Base-by-base conservation (phyloP, 78 protist species). In the Dictyostelium citrinum region DNA sequence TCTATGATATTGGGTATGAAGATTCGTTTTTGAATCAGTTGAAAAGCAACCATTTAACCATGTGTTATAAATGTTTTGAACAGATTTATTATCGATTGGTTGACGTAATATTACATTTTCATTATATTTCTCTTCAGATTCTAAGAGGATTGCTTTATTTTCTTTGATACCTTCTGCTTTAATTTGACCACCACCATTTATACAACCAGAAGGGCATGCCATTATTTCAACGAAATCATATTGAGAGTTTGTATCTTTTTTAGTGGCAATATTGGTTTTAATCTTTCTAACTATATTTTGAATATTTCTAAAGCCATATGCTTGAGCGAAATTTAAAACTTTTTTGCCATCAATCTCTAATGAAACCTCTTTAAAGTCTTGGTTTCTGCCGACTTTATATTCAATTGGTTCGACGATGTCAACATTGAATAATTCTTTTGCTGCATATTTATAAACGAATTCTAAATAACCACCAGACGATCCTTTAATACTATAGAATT, bases 271-370 rank as follows among this genome's bases (percentile, higher is more conserved):
- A 8, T 41, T 31, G 17, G 24, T 80, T 79, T 97, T 97, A 35
- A 97, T 31, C 49, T 90, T 85, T 29, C 97, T 93, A 11, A 99
- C 97, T 11, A 98, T 3, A 92, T 96, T 98, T 83, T 97, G 99
- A 71, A 99, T 99, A 90, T 97, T 98, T 33, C 98, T 82, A 82
- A 98, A 98, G 16, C 99, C 99, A 82, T 97, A 95, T 5, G 98
- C 98, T 1, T 17, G 43, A 1, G 97, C 97, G 39, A 97, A 93
- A 5, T 46, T 41, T 45, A 96, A 76, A 35, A 95, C 93, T 5
- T 41, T 74, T 71, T 91, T 78, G 2, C 97, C 98, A 51, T 83
- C 51, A 14, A 91, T 92, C 45, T 71, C 90, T 35, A 90, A 33
- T 2, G 88, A 81, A 14, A 78, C 60, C 49, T 76, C 91, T 45